Conservation (phyloP, 495 filamentous ascomycete genomes). For the Recurvomyces mirabilis region DNA sequence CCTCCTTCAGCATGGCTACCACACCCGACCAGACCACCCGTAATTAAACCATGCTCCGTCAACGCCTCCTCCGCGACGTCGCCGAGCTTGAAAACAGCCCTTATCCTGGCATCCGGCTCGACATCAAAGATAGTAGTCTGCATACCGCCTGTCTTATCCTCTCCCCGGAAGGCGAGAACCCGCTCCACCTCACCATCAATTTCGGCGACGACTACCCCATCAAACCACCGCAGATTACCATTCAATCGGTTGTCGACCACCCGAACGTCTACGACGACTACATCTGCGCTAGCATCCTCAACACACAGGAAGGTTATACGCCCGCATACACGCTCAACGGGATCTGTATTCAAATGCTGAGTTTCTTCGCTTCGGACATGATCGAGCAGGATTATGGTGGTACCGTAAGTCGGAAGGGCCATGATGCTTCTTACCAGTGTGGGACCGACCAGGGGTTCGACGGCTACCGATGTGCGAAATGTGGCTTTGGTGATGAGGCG, state of each 20-base stretch:
- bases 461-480: too few species aligned
- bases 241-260: slow-evolving; percentile 42
- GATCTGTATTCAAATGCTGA: slow-evolving; percentile 44
- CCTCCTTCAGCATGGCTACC: too few species aligned
- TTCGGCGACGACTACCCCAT: slow-evolving; percentile 41
- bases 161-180: slow-evolving; percentile 20
- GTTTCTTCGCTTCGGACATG: slow-evolving; percentile 46
- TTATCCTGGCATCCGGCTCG: slow-evolving; percentile 35
- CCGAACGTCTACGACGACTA: slow-evolving; percentile 41
- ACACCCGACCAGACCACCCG: too few species aligned
- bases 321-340: slow-evolving; percentile 42
- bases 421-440: neutral
- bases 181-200: slow-evolving; percentile 31
- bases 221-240: slow-evolving; percentile 32
- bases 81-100: slow-evolving; percentile 37
- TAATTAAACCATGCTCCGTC: too few species aligned
- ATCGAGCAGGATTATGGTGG: slow-evolving; percentile 32
- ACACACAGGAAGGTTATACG: slow-evolving; percentile 33
- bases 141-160: slow-evolving; percentile 33
- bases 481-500: too few species aligned
- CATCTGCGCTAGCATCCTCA: slow-evolving; percentile 42
- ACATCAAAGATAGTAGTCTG: slow-evolving; percentile 30
- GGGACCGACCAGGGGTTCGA: neutral
- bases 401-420: neutral
- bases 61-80: slow-evolving; percentile 29